These are phyloP conservation scores for Aureoboletus auriporus DNA, from an alignment of 768 basidiomycete genomes.

Conservation along the genomic window DNA sequence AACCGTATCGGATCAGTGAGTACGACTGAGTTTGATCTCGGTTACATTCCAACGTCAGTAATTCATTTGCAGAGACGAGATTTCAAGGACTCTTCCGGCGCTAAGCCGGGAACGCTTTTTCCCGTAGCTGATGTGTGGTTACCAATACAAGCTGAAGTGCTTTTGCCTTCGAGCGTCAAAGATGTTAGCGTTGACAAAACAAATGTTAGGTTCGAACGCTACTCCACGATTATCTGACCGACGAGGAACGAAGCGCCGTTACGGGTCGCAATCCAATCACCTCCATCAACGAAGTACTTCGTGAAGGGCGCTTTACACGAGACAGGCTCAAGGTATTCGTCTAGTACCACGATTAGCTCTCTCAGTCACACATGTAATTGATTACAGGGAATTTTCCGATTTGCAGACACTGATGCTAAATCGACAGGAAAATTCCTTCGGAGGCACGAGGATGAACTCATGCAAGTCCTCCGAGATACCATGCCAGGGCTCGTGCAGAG, in stretches of 20 bases:
- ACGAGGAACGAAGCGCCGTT: conserved; percentile 77
- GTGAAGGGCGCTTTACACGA: conserved; percentile 74
- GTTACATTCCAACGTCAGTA: neutral
- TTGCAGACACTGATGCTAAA: conserved; percentile 85
- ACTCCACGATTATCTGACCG: conserved; percentile 86
- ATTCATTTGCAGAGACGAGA: conserved; percentile 64
- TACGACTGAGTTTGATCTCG: conserved; percentile 10
- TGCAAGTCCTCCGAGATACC: conserved; percentile 77
- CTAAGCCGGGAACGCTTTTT: conserved; percentile 73
- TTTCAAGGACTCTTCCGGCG: conserved; percentile 81
- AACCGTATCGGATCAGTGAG: conserved; percentile 88
- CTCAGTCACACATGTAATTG: neutral
- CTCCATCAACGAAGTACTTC: conserved; percentile 90
- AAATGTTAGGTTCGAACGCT: conserved; percentile 68
- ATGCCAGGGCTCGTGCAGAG: conserved; percentile 91
- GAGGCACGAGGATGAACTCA: conserved; percentile 80
- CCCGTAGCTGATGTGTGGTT: conserved; percentile 85
- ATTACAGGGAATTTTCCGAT: conserved; percentile 78
- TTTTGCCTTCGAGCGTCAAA: neutral
- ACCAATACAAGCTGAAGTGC: conserved; percentile 85
- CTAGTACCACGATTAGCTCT: neutral
- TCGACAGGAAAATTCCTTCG: conserved; percentile 62
- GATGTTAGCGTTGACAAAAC: conserved; percentile 2
- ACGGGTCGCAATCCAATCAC: conserved; percentile 84
- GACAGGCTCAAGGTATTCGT: conserved; percentile 71